Base-by-base conservation (phyloP, 345 rosid genomes). In the Citropsis articulata region DNA sequence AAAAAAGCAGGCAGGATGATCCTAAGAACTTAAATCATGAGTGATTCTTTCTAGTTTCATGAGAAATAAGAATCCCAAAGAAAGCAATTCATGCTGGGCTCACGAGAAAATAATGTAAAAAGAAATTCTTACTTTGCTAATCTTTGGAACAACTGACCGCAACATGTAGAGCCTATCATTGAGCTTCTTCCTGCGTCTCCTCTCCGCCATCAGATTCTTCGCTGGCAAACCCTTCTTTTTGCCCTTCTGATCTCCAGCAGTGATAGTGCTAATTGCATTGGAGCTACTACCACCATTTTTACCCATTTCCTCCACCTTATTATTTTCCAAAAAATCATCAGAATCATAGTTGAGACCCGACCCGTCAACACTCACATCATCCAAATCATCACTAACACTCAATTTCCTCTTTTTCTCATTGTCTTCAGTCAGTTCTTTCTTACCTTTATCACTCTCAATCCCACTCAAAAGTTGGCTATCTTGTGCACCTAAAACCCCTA, bases 121-220 rank as follows among this genome's bases (percentile, higher is more conserved):
- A 53, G 24, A 67, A 77, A 76, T 80, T 83, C 88, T 85, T 84
- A 89, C 92, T 83, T 85, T 89, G 86, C 90, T 87, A 31, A 89
- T 89, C 80, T 85, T 89, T 36, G 90, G 92, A n/a, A 89, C 92
- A 55, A 89, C 92, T 71, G 92, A 89, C 33, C 92, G 85, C 77
- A 89, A 73, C 92, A 87, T 85, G 82, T 87, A 89, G 19, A 89
- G 82, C 85, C 90, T 84, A 82, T 89, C 90, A 82, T 89, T 89
- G 74, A 86, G 89, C 82, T 88, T 88, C 88, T 89, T 89, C 75
- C 90, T 79, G 73, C 92, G 92, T 61, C 92, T 83, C 86, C 92
- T 86, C 85, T 89, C 92, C 1, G 90, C 92, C 92, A 89, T 89
- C 84, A 89, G 84, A 81, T 89, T 89, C 83, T 89, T 89, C 4